Conservation (phyloP, 2,329 filamentous ascomycete genomes). For the Rhynchosporium graminicola region DNA sequence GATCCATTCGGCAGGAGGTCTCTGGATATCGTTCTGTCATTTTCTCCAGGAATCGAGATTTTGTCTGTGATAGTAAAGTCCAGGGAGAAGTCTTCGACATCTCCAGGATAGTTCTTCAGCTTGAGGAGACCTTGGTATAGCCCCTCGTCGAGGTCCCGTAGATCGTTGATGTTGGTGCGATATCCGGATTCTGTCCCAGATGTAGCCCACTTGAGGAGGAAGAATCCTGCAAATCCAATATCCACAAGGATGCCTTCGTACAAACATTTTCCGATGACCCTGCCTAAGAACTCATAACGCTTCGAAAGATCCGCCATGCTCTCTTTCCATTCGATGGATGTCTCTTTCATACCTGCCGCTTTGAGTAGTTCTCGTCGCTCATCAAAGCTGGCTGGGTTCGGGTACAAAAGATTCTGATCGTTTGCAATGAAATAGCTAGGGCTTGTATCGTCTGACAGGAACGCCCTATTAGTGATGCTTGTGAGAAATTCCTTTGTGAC, state of each 20-base stretch:
- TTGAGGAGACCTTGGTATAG: slow-evolving; percentile 83
- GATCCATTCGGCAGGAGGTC: slow-evolving; percentile 78
- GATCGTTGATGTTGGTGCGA: slow-evolving; percentile 90
- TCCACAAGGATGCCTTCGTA: slow-evolving; percentile 97
- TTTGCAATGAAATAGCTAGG: slow-evolving; percentile 78
- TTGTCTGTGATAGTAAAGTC: slow-evolving; percentile 89
- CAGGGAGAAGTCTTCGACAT: slow-evolving; percentile 77
- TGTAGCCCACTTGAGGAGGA: slow-evolving; percentile 89
- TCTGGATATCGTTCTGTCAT: slow-evolving; percentile 64
- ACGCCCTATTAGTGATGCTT: slow-evolving; percentile 83
- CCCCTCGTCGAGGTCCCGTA: slow-evolving; percentile 86
- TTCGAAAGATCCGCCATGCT: slow-evolving; percentile 62
- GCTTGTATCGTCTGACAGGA: slow-evolving; percentile 56
- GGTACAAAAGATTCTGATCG: slow-evolving; percentile 82
- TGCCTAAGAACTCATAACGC: slow-evolving; percentile 87
- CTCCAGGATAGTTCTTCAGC: slow-evolving; percentile 82
- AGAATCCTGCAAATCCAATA: slow-evolving; percentile 91
- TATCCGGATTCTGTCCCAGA: slow-evolving; percentile 71
- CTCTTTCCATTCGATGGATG: slow-evolving; percentile 57
- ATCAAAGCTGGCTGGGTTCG: slow-evolving; percentile 78
- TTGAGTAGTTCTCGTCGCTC: slow-evolving; percentile 62
- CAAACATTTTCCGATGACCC: slow-evolving; percentile 92
- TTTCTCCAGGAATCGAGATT: slow-evolving; percentile 49
- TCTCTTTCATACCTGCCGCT: slow-evolving; percentile 52
- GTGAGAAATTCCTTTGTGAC: slow-evolving; percentile 97